Evolutionary conservation across 768 basidiomycete species (phyloP).

Genomic region (Kwoniella sp.): DNA sequence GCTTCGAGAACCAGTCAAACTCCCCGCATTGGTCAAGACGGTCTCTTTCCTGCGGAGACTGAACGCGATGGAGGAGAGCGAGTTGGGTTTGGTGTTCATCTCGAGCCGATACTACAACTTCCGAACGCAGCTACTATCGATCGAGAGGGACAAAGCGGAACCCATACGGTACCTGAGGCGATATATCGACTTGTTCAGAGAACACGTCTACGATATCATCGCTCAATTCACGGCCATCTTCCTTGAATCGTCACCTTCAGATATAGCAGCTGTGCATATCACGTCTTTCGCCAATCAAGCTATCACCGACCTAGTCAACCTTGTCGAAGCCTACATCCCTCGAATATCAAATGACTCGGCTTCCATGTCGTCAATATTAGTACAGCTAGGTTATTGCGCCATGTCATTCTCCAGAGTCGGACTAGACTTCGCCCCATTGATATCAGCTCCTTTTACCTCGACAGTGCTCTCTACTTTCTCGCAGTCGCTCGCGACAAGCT

Average conservation of each 20-base stretch:
- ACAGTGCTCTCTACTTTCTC: slow-evolving; percentile 66
- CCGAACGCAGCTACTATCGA: slow-evolving; percentile 61
- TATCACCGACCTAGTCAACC: slow-evolving; percentile 40
- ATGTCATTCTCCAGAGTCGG: slow-evolving; percentile 89
- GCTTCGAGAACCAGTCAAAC: slow-evolving; percentile 80
- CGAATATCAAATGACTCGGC: slow-evolving; percentile 58
- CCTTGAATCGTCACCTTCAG: slow-evolving; percentile 60
- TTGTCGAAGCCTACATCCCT: slow-evolving; percentile 66
- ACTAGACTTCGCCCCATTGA: slow-evolving; percentile 75
- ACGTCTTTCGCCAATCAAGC: slow-evolving; percentile 65
- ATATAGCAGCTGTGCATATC: slow-evolving; percentile 61
- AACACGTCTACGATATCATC: slow-evolving; percentile 87
- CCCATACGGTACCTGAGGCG: slow-evolving; percentile 76
- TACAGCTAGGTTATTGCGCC: slow-evolving; percentile 91
- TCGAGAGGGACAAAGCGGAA: slow-evolving; percentile 69
- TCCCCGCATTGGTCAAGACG: slow-evolving; percentile 86
- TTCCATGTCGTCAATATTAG: slow-evolving; percentile 77
- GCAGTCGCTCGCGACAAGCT: slow-evolving; percentile 61
- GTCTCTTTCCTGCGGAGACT: slow-evolving; percentile 83
- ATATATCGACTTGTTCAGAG: slow-evolving; percentile 87
- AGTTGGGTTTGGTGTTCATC: slow-evolving; percentile 84
- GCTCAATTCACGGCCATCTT: slow-evolving; percentile 89
- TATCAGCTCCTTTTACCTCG: slow-evolving; percentile 67
- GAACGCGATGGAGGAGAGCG: slow-evolving; percentile 69
- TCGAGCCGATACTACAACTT: slow-evolving; percentile 70